phyloP scores from a whole-genome alignment of 2,329 filamentous ascomycete species.

The Fusarium sp. region DNA sequence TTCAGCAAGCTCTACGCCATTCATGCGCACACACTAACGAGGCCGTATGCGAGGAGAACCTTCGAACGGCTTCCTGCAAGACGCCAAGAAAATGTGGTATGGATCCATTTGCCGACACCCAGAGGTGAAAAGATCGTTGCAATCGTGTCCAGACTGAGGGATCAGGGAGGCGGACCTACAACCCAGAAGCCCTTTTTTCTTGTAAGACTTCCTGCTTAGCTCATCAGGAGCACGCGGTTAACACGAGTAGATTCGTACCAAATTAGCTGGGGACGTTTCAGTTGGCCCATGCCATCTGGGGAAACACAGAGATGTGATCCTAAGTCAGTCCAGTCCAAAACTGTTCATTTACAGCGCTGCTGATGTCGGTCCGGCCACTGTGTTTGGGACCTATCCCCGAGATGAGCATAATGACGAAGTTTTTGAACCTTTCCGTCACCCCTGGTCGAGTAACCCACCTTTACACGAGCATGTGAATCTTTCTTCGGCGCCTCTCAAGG shows the following conservation, averaged over 20 bases:
- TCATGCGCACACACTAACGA: conserved; percentile 10
- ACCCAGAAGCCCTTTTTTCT: conserved; percentile 20
- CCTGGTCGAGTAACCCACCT: neutral
- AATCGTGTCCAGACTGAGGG: conserved; percentile 9
- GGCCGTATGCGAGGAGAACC: neutral
- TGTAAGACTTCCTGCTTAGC: neutral
- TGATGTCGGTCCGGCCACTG: conserved; percentile 20
- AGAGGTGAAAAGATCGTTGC: conserved; percentile 10
- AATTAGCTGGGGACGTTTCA: conserved; percentile 18
- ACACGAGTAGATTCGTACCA: conserved; percentile 14
- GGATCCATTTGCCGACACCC: conserved; percentile 16
- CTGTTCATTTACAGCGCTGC: conserved; percentile 15
- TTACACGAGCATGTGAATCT: neutral
- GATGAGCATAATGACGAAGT: neutral
- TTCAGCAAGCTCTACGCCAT: conserved; percentile 27
- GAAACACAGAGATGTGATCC: conserved; percentile 6
- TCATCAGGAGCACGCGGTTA: neutral
- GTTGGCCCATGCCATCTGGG: conserved; percentile 10
- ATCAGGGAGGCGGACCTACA: conserved; percentile 5
- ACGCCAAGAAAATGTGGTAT: neutral
- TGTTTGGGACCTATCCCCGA: conserved; percentile 24
- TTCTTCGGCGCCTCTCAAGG: conserved; percentile 2
- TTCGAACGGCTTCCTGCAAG: neutral
- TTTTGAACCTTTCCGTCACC: neutral
- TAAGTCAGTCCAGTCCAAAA: conserved; percentile 19